phyloP scores from a whole-genome alignment of 352 stramenopile genomes.

The Blastocystis sp. region DNA sequence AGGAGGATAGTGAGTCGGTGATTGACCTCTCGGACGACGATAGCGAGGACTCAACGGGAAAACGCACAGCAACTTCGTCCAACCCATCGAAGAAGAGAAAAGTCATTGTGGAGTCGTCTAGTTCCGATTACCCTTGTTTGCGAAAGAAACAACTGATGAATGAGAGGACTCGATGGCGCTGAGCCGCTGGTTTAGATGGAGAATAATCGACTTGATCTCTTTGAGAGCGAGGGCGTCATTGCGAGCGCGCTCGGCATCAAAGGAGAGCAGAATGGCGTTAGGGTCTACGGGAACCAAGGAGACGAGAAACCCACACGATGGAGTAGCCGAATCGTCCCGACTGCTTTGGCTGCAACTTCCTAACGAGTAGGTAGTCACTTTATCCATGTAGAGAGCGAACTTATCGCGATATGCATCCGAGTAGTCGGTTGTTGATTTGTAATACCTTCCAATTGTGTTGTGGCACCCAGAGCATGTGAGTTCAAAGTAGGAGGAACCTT shows the following conservation, averaged over 20 bases:
- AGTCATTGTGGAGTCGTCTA: not conserved
- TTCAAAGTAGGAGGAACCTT: conserved; percentile 34
- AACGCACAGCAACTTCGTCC: not conserved
- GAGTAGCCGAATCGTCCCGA: not conserved
- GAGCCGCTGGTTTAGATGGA: not conserved
- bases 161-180: not conserved
- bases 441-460: not conserved
- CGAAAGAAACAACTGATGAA: not conserved
- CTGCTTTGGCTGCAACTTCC: not conserved
- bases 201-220: not conserved
- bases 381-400: conserved; percentile 36
- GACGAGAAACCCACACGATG: not conserved
- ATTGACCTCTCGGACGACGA: not conserved
- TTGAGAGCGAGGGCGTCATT: not conserved
- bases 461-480: not conserved
- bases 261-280: conserved; percentile 33
- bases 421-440: conserved; percentile 33
- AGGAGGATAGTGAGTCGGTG: not conserved
- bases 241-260: conserved; percentile 19
- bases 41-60: not conserved
- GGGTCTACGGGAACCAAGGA: not conserved
- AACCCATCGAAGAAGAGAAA: not conserved
- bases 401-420: conserved; percentile 43
- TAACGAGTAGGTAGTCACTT: not conserved
- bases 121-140: not conserved